phyloP scores from a whole-genome alignment of 179 eudicot species.

The Actinidia arguta region DNA sequence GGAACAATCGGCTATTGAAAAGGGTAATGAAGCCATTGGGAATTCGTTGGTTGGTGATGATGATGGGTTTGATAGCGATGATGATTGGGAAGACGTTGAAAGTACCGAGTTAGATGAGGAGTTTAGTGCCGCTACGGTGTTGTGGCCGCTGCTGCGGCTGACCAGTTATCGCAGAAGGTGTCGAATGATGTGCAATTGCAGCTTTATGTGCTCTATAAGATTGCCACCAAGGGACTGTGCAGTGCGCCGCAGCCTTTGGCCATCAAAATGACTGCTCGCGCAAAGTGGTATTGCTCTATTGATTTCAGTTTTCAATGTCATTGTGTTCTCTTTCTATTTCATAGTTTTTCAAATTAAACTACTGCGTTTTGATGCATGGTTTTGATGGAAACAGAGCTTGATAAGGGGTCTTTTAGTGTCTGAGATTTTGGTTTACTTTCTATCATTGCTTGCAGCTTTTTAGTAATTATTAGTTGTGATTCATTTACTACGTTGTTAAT shows the following conservation, averaged over 20 bases:
- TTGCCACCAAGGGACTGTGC: slow-evolving; percentile 95
- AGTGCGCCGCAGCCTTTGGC: slow-evolving; percentile 75
- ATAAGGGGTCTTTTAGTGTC: too few species aligned
- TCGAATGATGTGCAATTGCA: slow-evolving; percentile 74
- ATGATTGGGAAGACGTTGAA: slow-evolving; percentile 99
- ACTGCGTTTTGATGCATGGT: too few species aligned
- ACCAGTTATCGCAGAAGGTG: slow-evolving; percentile 58
- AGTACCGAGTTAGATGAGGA: slow-evolving; percentile 90
- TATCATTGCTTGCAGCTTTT: too few species aligned
- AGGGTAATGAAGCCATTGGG: slow-evolving; percentile 29
- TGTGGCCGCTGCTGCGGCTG: slow-evolving; percentile 88
- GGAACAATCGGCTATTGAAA: slow-evolving; percentile 43
- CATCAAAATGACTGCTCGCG: slow-evolving; percentile 85
- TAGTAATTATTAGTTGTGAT: too few species aligned
- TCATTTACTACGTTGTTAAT: too few species aligned
- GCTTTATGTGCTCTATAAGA: slow-evolving; percentile 86
- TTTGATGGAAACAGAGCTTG: too few species aligned
- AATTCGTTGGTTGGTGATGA: slow-evolving; percentile 19
- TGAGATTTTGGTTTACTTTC: too few species aligned
- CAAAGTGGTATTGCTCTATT: slow-evolving; percentile 71
- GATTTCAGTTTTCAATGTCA: neutral
- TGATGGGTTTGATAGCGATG: slow-evolving; percentile 60
- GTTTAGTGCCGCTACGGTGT: slow-evolving; percentile 89
- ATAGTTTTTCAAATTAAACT: too few species aligned
- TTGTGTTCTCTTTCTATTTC: too few species aligned